Conservation (phyloP, 805 yeast species). For the Teunomyces aglyptinius region DNA sequence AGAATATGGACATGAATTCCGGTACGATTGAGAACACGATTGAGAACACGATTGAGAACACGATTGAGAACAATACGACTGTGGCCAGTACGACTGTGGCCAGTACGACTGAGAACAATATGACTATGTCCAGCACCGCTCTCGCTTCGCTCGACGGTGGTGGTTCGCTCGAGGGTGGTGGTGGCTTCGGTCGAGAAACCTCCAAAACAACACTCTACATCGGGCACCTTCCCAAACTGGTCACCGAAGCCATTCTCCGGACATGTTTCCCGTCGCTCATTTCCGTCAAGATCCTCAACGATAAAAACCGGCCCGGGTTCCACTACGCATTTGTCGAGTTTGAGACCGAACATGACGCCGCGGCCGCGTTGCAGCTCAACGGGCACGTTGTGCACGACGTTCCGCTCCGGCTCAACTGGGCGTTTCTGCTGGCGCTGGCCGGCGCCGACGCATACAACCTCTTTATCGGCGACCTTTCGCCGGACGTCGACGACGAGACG, state of each 20-base stretch:
- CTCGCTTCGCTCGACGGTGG: no score
- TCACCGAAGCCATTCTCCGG: conserved; percentile 61
- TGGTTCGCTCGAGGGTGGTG: no score
- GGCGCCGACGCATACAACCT: conserved; percentile 57
- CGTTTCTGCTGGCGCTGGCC: conserved; percentile 64
- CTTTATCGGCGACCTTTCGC: conserved; percentile 82
- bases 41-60: no score
- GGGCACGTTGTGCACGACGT: conserved; percentile 55
- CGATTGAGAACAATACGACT: no score
- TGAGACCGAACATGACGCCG: conserved; percentile 48
- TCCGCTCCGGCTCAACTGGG: conserved; percentile 72
- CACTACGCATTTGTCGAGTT: conserved; percentile 86
- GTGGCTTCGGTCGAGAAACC: no score
- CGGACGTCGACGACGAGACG: conserved; percentile 78
- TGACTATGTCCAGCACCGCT: no score
- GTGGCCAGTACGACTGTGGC: no score
- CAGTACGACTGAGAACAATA: no score
- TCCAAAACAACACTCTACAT: conserved; percentile 66
- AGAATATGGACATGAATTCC: no score
- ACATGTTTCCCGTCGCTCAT: conserved; percentile 63
- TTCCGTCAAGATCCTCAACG: conserved; percentile 67
- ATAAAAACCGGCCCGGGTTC: conserved; percentile 69
- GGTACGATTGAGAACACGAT: no score
- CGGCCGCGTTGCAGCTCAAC: conserved; percentile 64
- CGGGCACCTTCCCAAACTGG: conserved; percentile 65